phyloP scores from a whole-genome alignment of 139 green algal genomes.

The Chlorokybus atmophyticus region DNA sequence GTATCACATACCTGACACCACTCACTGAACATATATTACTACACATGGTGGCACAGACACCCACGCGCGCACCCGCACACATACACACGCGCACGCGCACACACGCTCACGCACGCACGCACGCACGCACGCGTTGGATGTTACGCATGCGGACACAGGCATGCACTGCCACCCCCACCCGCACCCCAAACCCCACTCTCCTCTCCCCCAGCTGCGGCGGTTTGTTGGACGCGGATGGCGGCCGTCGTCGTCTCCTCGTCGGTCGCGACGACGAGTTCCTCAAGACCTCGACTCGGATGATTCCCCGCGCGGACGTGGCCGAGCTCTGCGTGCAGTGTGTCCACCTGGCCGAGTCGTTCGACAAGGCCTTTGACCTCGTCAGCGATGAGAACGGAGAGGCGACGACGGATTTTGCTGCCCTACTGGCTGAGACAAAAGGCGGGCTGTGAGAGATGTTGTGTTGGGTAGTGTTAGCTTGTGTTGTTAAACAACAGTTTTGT shows the following conservation, averaged over 20 bases:
- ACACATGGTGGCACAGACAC: background rate
- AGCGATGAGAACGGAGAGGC: constrained; percentile 23
- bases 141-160: background rate
- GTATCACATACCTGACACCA: background rate
- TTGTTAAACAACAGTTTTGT: no score
- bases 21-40: background rate
- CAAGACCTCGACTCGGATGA: constrained; percentile 7
- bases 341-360: background rate
- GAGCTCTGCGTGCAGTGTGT: constrained; percentile 21
- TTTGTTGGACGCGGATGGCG: constrained; percentile 31
- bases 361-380: constrained; percentile 36
- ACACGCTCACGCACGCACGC: background rate
- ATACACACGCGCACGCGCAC: background rate
- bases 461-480: no score
- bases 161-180: background rate
- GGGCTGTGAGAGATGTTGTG: no score
- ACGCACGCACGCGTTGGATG: background rate
- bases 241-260: constrained; percentile 29
- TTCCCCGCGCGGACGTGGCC: constrained; percentile 24
- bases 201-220: constrained; percentile 10
- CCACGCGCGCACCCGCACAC: background rate
- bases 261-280: constrained; percentile 33
- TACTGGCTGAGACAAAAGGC: constrained; percentile 35
- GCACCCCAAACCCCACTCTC: background rate
- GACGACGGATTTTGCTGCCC: constrained; percentile 17